phyloP scores from a whole-genome alignment of 768 basidiomycete genomes.

The Vararia minispora region DNA sequence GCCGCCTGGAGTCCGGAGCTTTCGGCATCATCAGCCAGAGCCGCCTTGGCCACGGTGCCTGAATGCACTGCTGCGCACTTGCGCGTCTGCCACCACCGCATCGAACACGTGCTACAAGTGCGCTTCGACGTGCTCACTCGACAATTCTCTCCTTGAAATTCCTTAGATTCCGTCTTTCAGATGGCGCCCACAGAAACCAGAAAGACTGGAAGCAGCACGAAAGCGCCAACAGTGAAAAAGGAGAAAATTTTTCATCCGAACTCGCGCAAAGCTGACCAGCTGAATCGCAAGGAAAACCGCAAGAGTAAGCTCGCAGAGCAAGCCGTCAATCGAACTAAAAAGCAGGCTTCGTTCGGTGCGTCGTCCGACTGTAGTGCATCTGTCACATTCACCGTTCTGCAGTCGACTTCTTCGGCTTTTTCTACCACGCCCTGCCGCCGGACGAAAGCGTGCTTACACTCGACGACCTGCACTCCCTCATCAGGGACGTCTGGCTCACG shows the following conservation, averaged over 20 bases:
- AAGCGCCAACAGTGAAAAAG: conserved; percentile 35
- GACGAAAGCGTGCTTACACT: conserved; percentile 44
- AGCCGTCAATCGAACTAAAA: conserved; percentile 44
- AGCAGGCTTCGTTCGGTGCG: conserved; percentile 43
- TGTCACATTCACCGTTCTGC: conserved; percentile 6
- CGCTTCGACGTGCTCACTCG: too few relatives aligned
- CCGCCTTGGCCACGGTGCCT: too few relatives aligned
- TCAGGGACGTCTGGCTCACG: conserved; percentile 64
- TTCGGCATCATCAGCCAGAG: too few relatives aligned
- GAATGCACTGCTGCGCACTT: too few relatives aligned
- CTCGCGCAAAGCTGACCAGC: conserved; percentile 74
- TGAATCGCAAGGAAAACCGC: conserved; percentile 54
- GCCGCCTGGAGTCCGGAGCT: too few relatives aligned
- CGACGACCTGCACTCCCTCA: conserved; percentile 51
- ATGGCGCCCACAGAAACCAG: conserved; percentile 24
- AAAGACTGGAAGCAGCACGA: conserved; percentile 12
- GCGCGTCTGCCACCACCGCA: too few relatives aligned
- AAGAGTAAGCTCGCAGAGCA: conserved; percentile 55
- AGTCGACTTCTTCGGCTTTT: conserved; percentile 71
- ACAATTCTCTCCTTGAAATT: neutral
- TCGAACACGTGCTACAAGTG: neutral
- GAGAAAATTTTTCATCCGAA: conserved; percentile 78
- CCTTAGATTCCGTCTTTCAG: neutral
- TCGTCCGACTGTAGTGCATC: neutral
- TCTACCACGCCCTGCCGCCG: conserved; percentile 59